phyloP scores from a whole-genome alignment of 768 basidiomycete species.

The Crepidotus variabilis region DNA sequence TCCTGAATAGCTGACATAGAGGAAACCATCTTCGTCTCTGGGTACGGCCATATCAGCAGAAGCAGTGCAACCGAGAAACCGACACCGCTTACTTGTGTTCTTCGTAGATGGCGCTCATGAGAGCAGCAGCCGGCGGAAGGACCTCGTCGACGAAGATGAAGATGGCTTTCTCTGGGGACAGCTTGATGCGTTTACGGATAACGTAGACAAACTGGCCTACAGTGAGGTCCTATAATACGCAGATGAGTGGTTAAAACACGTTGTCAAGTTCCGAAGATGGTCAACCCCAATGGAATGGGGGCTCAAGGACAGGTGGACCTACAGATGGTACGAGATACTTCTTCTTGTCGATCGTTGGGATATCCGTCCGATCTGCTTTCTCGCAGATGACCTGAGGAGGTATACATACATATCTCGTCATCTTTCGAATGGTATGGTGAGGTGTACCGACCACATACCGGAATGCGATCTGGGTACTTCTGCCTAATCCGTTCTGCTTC shows the following conservation, averaged over 20 bases:
- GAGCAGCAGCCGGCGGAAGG: slow-evolving; percentile 91
- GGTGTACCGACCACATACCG: slow-evolving; percentile 65
- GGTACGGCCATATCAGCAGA: slow-evolving; percentile 12
- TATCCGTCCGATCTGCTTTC: slow-evolving; percentile 97
- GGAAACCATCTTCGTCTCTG: slow-evolving; percentile 98
- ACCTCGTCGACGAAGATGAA: slow-evolving; percentile 99
- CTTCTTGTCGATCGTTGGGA: slow-evolving; percentile 99
- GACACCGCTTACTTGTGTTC: slow-evolving; percentile 85
- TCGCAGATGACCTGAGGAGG: slow-evolving; percentile 94
- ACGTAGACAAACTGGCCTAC: slow-evolving; percentile 99
- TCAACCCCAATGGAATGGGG: not conserved
- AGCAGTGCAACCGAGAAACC: slow-evolving; percentile 15
- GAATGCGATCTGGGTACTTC: slow-evolving; percentile 98
- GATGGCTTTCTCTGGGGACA: slow-evolving; percentile 98
- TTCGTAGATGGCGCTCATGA: slow-evolving; percentile 99
- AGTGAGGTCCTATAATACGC: slow-evolving; percentile 71
- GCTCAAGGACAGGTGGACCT: slow-evolving; percentile 24
- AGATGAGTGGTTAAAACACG: not conserved
- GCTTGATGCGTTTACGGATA: slow-evolving; percentile 99
- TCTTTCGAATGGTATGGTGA: no score
- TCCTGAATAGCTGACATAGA: slow-evolving; percentile 97
- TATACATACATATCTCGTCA: no score
- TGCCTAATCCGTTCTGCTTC: slow-evolving; percentile 97
- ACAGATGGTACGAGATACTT: slow-evolving; percentile 99
- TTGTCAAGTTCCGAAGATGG: not conserved